phyloP scores from a whole-genome alignment of 495 filamentous ascomycete genomes.

The Xylaria telfairii region DNA sequence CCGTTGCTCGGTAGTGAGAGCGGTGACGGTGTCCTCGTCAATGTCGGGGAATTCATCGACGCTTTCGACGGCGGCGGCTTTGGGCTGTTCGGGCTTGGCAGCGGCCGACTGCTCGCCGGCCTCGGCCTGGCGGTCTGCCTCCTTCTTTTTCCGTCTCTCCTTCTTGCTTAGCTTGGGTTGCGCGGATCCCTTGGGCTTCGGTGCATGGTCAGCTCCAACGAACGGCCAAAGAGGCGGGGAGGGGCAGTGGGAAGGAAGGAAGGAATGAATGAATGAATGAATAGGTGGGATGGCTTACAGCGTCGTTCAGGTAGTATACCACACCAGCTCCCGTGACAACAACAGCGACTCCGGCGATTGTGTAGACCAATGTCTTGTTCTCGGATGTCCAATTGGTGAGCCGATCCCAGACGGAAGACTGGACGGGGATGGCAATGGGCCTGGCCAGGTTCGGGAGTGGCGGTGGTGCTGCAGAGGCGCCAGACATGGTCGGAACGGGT shows the following conservation, averaged over 20 bases:
- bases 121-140: constrained; percentile 67
- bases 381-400: constrained; percentile 92
- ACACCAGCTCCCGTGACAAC: constrained; percentile 89
- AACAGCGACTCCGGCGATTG: constrained; percentile 90
- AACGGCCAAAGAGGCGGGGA: too few species aligned
- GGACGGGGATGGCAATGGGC: constrained; percentile 47
- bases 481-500: constrained; percentile 44
- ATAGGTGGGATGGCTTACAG: constrained; percentile 42
- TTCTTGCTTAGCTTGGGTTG: constrained; percentile 57
- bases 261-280: too few species aligned
- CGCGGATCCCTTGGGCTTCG: constrained; percentile 41
- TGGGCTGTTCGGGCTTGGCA: constrained; percentile 47
- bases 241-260: too few species aligned
- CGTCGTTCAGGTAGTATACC: constrained; percentile 79
- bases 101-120: constrained; percentile 47
- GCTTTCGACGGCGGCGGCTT: constrained; percentile 63
- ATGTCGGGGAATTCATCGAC: constrained; percentile 86
- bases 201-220: constrained; percentile 12
- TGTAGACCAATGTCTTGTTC: constrained; percentile 93
- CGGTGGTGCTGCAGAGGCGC: constrained; percentile 47
- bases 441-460: constrained; percentile 46
- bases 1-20: constrained; percentile 73
- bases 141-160: constrained; percentile 70
- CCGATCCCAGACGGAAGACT: constrained; percentile 83
- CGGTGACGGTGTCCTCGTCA: constrained; percentile 74